phyloP scores from a whole-genome alignment of 192 early-diverging fungal genomes.

The Umbelopsis isabellina region DNA sequence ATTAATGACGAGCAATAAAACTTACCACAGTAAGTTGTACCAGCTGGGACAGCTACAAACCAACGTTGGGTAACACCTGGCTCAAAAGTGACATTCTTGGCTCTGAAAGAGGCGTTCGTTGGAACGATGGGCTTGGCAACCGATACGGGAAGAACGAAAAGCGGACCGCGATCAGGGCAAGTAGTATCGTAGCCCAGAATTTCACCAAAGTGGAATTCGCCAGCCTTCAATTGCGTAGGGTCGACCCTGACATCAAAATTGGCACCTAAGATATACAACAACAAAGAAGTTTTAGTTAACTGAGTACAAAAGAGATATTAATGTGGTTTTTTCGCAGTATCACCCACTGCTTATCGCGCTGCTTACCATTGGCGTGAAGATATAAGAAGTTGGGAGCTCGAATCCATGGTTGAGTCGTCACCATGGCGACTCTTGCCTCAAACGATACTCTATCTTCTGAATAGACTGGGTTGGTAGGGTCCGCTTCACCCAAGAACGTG shows the following conservation, averaged over 20 bases:
- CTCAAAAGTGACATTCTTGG: conserved; percentile 62
- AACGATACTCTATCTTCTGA: conserved; percentile 70
- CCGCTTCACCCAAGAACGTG: conserved; percentile 65
- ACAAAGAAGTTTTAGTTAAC: too few relatives aligned
- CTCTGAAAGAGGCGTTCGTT: conserved; percentile 49
- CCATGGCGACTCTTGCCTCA: conserved; percentile 77
- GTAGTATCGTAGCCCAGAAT: conserved; percentile 82
- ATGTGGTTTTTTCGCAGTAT: neutral
- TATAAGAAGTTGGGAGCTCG: conserved; percentile 72
- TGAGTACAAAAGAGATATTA: neutral
- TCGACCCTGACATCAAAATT: conserved; percentile 78
- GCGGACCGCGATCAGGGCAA: conserved; percentile 69
- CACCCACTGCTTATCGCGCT: neutral
- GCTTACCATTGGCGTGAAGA: conserved; percentile 61
- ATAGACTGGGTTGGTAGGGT: conserved; percentile 58
- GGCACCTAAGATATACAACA: conserved; percentile 36
- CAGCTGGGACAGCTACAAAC: conserved; percentile 81
- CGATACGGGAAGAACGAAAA: conserved; percentile 89
- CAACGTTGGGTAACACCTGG: conserved; percentile 80
- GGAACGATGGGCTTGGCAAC: conserved; percentile 73
- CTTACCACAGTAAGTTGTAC: conserved; percentile 77
- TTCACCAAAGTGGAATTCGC: conserved; percentile 76
- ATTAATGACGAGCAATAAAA: conserved; percentile 7
- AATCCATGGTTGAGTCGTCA: conserved; percentile 78
- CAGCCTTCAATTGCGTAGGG: conserved; percentile 75